Base-by-base conservation (phyloP, 2,329 filamentous ascomycete genomes). In the Ramularia endophylla region DNA sequence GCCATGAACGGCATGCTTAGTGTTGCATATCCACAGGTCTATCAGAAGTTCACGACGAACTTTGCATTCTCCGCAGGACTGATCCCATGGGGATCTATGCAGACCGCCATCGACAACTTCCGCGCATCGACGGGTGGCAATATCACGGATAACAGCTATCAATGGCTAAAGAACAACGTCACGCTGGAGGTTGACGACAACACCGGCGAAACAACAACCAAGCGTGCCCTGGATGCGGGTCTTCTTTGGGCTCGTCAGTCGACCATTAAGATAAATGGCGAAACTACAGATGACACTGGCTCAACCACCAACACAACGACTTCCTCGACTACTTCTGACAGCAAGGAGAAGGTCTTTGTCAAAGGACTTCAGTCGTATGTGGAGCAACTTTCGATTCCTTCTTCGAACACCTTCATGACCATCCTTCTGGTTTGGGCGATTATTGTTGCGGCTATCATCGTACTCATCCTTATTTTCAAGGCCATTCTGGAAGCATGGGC, bases 1-100 rank as follows among this genome's bases (percentile, higher is more conserved):
- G 88, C 92, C 19, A 84, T 92, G 71, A 95, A 92, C 65, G 89
- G 92, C 51, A 97, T 97, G 92, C 74, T 95, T 62, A 94, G 86
- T 45, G 89, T 94, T 55, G 78, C 82, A 55, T 88, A 95, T 53
- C 92, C 92, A 3, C 72, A 79, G 27, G 80, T 97, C 27, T 97
- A 97, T 69, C 80, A 82, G 53, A 90, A 81, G 62, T 98, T 95
- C 66, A 72, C 84, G 48, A 86, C 86, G 68, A 97, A 97, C 68
- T 97, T 98, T 63, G 89, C 74, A 34, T 97, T 95, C 71, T 90
- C 87, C 50, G 84, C 83, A 19, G 88, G 88, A 37, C 68, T 97
- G 43, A 73, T 97, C 42, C 78, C 85, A 5, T 95, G 87, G 87
- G 76, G 74, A n/a, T 68, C 72, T 33, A 78, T 97, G 71, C 87